These are phyloP conservation scores for Beauveria sp. DNA, from an alignment of 2,329 filamentous ascomycete species.

Conservation along the genomic window DNA sequence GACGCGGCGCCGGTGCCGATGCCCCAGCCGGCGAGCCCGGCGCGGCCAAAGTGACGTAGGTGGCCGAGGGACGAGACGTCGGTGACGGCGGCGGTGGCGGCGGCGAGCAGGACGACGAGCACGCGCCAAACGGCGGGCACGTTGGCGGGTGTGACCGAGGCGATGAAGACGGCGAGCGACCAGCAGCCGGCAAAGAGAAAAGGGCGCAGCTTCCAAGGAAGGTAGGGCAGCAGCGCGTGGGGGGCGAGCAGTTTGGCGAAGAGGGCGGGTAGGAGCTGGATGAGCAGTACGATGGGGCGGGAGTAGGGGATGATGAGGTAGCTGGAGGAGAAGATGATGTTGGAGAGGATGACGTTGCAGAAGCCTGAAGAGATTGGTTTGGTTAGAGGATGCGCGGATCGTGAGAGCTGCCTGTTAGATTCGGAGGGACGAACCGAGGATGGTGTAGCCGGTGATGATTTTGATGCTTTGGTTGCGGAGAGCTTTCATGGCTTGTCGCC, in stretches of 20 bases:
- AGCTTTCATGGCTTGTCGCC: conserved; percentile 3
- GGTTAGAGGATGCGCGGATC: not conserved
- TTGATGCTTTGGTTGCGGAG: conserved; percentile 6
- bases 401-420: not conserved
- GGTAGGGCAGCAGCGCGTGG: conserved; percentile 18
- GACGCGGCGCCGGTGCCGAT: conserved; percentile 24
- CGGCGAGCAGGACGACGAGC: conserved; percentile 22
- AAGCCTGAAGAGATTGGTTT: conserved; percentile 18
- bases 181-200: conserved; percentile 21
- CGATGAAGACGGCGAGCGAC: conserved; percentile 21
- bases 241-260: conserved; percentile 22
- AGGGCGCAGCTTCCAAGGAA: conserved; percentile 22
- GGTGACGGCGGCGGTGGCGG: conserved; percentile 21
- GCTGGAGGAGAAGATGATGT: conserved; percentile 24
- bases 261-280: conserved; percentile 24
- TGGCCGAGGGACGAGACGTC: conserved; percentile 26
- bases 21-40: conserved; percentile 28
- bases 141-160: conserved; percentile 24
- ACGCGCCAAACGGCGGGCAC: conserved; percentile 23
- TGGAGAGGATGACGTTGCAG: conserved; percentile 22
- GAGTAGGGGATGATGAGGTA: conserved; percentile 29
- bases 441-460: conserved; percentile 9
- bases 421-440: not conserved
- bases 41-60: conserved; percentile 21
- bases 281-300: conserved; percentile 23